Evolutionary conservation across 441 rosid genomes (phyloP).

Genomic region (Adansonia madagascariensis): DNA sequence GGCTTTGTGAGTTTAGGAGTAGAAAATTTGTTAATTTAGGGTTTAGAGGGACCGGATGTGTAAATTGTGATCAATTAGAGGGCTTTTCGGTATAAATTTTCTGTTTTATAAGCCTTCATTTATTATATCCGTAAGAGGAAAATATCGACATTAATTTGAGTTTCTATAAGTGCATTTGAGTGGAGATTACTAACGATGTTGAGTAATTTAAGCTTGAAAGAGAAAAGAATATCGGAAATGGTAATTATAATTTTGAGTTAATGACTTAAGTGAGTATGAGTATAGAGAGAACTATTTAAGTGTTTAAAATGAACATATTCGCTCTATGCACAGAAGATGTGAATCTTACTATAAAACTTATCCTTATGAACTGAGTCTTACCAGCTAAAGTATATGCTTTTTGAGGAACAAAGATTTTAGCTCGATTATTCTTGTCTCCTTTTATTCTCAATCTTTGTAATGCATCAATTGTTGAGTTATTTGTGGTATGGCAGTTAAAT

Average conservation of each 20-base stretch:
- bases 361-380: not conserved
- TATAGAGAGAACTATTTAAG: not conserved
- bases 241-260: not conserved
- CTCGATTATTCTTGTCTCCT: not conserved
- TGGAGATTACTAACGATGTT: not conserved
- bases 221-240: not conserved
- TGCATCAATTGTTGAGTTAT: not conserved
- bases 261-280: not conserved
- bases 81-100: not conserved
- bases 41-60: constrained; percentile 22
- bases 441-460: not conserved
- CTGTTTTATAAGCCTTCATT: constrained; percentile 2
- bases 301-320: not conserved
- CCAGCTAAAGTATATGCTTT: not conserved
- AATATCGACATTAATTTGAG: not conserved
- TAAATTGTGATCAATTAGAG: constrained; percentile 19
- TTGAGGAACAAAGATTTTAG: not conserved
- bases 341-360: not conserved
- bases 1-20: constrained; percentile 33
- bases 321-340: not conserved
- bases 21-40: constrained; percentile 27
- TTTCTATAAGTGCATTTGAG: not conserved
- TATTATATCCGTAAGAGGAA: not conserved
- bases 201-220: not conserved
- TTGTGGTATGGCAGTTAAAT: not conserved